Evolutionary conservation across 805 yeast species (phyloP), one percentile per base, ranked within the genome.

Genomic region (Candida krabiensis): DNA sequence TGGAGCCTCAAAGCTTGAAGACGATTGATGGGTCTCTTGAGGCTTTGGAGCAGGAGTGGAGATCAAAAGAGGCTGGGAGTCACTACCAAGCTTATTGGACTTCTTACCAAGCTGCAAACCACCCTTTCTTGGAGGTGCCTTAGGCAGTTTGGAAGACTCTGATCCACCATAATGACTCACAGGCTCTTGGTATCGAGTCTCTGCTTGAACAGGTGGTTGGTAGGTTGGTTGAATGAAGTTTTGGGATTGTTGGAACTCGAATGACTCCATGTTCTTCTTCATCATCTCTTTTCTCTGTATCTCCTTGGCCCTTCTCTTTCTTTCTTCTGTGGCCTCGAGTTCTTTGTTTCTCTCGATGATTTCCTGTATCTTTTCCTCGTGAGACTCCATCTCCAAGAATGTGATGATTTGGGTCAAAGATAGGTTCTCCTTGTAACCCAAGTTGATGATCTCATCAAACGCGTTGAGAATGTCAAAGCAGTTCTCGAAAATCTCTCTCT

Each of bases 341-440:
- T 93, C 99, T 68, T 93, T 93, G 71, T 93, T 93, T 63, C 90
- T 81, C 67, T 88, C 98, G 55, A 93, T 93, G 61, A 93, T 90
- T 61, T 93, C 97, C 71, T 93, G 98, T 58, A 95, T 91, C 71
- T 87, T 91, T 68, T 93, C 99, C 67, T 93, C 99, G 62, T 93
- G 97, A 28, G 96, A 86, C 66, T 93, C 98, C 98, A 93, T 91
- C 60, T 88, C 91, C 69, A 93, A 71, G 66, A 86, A 91, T 9
- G 95, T 86, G 61, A 78, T 80, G 47, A 93, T 85, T 68, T 93
- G 98, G 43, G 80, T 63, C 48, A 83, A 61, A 1, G 93, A 79
- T 49, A 91, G 69, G 63, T 88, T 85, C 63, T 93, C 99, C 49
- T 86, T 80, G 69, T 83, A 88, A 13, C 99, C 99, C 66, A 87